Conservation (phyloP, 1,139 yeast genomes). For the Candida mesenterica region DNA sequence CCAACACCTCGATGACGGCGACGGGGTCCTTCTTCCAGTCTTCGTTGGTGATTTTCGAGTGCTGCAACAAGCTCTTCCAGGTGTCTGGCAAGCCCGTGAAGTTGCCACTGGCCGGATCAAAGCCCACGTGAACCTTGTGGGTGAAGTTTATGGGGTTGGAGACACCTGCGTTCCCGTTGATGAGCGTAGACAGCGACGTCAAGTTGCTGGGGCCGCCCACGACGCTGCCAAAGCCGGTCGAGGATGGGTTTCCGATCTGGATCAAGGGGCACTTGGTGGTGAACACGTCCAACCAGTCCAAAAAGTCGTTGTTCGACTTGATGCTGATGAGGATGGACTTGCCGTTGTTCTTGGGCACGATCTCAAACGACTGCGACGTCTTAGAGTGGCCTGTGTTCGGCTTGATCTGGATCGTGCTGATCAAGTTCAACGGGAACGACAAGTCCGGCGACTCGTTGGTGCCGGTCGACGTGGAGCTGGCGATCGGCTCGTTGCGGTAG, state of each 20-base stretch:
- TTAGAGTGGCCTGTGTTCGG: constrained; percentile 44
- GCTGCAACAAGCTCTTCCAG: constrained; percentile 72
- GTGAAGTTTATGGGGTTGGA: constrained; percentile 78
- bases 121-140: constrained; percentile 63
- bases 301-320: constrained; percentile 75
- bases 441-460: constrained; percentile 32
- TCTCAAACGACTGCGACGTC: constrained; percentile 71
- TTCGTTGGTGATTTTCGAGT: constrained; percentile 76
- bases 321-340: constrained; percentile 74
- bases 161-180: constrained; percentile 58
- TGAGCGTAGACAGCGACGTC: constrained; percentile 15
- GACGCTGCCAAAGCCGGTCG: constrained; percentile 10
- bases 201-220: constrained; percentile 5
- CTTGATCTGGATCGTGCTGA: constrained; percentile 39
- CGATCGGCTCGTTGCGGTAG: constrained; percentile 61
- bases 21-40: constrained; percentile 84
- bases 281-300: constrained; percentile 90
- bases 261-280: constrained; percentile 79
- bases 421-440: constrained; percentile 41
- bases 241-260: constrained; percentile 30
- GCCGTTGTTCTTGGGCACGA: constrained; percentile 57
- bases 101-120: constrained; percentile 68
- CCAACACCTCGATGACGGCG: constrained; percentile 88
- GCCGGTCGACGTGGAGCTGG: constrained; percentile 9
- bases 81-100: constrained; percentile 79